Evolutionary conservation across 768 basidiomycete genomes (phyloP), one percentile per base, ranked within the genome.

Genomic region (Hydnomerulius pinastri): DNA sequence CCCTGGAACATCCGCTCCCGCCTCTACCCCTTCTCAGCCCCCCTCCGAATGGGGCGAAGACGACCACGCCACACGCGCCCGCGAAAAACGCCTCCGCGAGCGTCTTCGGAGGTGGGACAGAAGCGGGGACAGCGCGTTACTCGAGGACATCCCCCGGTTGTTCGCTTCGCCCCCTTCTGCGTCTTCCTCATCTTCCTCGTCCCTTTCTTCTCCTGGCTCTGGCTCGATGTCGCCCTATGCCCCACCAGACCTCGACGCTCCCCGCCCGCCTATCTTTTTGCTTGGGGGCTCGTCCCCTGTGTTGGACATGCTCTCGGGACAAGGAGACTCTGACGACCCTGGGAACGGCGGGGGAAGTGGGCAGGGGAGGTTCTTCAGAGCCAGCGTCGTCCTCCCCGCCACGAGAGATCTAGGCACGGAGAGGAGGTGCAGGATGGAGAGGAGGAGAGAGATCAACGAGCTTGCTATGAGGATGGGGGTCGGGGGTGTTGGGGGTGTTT

Each of bases 391-490:
- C 23, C 82, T 92, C 6, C 92, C 91, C 4, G 63, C 70, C 15
- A 63, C 69, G 3, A 81, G 91, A 11, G 83, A 85, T 10, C 62
- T 73, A 23, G 56, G 61, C 2, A 68, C 72, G 10, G 91, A 93
- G 62, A 76, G 74, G 37, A 66, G 72, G 7, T 78, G 73, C 43
- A 80, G 91, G 39, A 73, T 85, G 52, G 69, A 72, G 4, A 73
- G 91, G 29, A 75, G 91, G 50, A 74, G 81, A 49, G 86, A 92
- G 57, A 81, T 91, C 47, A 93, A 93, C 63, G 85, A 90, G 59
- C 70, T 93, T 38, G 84, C 81, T 0, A 86, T 90, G 77, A 81
- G 88, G n/a, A 90, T 91, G 83, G 91, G 82, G 5, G 75, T 92
- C 30, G 87, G 86, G 28, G 79, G 80, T 0, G 77, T 90, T 6